Evolutionary conservation across 768 basidiomycete genomes (phyloP).

Genomic region (Collybiopsis luxurians): DNA sequence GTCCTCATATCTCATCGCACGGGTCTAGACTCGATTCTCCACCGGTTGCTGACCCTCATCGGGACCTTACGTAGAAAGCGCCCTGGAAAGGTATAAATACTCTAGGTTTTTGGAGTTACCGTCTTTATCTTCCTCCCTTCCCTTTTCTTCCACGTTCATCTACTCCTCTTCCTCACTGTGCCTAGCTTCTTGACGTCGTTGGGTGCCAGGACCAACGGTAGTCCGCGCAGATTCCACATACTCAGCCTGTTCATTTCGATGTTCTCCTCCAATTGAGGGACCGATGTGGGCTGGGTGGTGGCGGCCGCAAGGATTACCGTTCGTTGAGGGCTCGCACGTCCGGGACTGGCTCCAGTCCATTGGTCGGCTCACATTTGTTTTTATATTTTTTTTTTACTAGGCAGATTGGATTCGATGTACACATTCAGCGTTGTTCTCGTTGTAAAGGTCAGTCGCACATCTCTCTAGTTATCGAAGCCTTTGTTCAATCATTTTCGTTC

Average conservation of each 20-base stretch:
- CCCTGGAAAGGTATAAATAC: not conserved
- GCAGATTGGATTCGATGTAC: too few relatives aligned
- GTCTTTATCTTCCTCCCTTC: not conserved
- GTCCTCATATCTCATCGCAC: not conserved
- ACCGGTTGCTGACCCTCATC: not conserved
- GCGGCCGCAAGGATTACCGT: constrained; percentile 10
- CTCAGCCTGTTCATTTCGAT: not conserved
- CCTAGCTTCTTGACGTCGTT: not conserved
- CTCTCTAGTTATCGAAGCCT: constrained; percentile 20
- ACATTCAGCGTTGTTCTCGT: not conserved
- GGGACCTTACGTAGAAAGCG: not conserved
- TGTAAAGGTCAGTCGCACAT: not conserved
- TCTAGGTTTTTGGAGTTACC: not conserved
- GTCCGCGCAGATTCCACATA: constrained; percentile 2
- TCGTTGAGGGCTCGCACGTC: not conserved
- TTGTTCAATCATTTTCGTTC: too few relatives aligned
- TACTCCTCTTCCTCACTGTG: not conserved
- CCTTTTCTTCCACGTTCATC: not conserved
- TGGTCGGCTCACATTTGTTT: too few relatives aligned
- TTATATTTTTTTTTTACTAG: too few relatives aligned
- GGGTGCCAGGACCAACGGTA: not conserved
- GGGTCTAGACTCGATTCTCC: not conserved
- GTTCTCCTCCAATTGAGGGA: not conserved
- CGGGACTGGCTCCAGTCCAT: not conserved
- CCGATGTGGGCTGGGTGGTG: constrained; percentile 3